Percentiles rank a stretch among this genome's conserved stretches.
These are phyloP conservation scores for Macrolepiota fuliginosa DNA, from an alignment of 768 basidiomycete genomes.

Conservation along the genomic window DNA sequence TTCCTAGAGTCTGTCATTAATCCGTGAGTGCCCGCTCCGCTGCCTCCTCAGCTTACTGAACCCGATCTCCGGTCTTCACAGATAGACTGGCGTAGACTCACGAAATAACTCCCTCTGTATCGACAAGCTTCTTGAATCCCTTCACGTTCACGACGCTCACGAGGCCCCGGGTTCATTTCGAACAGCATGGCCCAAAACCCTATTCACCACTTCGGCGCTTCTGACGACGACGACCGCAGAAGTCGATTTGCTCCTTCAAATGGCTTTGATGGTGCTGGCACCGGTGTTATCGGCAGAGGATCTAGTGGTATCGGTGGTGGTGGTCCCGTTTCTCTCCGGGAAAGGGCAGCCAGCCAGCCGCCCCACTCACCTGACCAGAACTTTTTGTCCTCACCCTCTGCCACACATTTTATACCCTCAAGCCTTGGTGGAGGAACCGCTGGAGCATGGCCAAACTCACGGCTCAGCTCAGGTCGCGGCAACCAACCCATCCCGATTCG, in stretches of 20 bases:
- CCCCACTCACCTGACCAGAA: conserved; percentile 48
- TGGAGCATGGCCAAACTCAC: conserved; percentile 41
- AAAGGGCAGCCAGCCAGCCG: conserved; percentile 71
- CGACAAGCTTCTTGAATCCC: not conserved
- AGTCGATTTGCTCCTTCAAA: conserved; percentile 10
- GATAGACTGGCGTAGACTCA: conserved; percentile 10
- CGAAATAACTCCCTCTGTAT: not conserved
- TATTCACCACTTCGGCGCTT: conserved; percentile 7
- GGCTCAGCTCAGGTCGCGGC: conserved; percentile 43
- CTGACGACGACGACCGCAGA: conserved; percentile 7
- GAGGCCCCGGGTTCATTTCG: not conserved
- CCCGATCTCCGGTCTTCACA: not conserved
- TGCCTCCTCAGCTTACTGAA: not conserved
- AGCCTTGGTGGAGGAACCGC: conserved; percentile 37
- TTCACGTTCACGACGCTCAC: conserved; percentile 3
- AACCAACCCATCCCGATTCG: conserved; percentile 57
- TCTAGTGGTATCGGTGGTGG: conserved; percentile 33
- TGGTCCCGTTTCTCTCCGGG: conserved; percentile 44
- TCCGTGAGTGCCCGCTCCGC: not conserved
- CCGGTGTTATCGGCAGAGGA: not conserved
- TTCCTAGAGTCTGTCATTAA: conserved; percentile 12
- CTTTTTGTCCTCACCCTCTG: conserved; percentile 51
- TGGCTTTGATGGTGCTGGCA: conserved; percentile 3
- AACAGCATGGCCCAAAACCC: conserved; percentile 10
- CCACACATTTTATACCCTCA: conserved; percentile 50